Base-by-base conservation (phyloP, 306 rosid species). In the Biancaea sappan region DNA sequence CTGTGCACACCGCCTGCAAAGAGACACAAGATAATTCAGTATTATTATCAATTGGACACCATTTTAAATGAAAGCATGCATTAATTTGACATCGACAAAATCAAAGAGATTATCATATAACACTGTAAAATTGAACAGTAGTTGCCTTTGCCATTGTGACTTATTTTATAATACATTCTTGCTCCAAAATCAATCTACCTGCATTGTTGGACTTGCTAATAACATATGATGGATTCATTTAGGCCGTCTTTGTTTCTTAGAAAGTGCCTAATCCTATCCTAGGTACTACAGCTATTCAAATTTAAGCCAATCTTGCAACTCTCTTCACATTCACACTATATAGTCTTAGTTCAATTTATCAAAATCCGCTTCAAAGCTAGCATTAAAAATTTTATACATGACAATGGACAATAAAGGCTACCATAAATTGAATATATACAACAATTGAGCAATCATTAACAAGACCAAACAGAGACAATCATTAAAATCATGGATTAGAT, bases 1-100 rank as follows among this genome's bases (percentile, higher is more conserved):
- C 99, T 38, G 99, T 95, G 87, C 99, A 92, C 12, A 95, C 99
- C n/a, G 99, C 99, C 99, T 94, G 87, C 61, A 72, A 68, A 37
- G 2, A 53, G 3, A 24, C 47, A 57, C 32, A 11, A 7, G 54
- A 43, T 37, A 50, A n/a, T 40, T 29, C 7, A 41, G 31, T 7
- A 26, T 37, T 41, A 28, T 15, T 46, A 69, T 54, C 43, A 22
- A 24, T 40, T 50, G 18, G 35, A 5, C 29, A 54, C 22, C 38
- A 44, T 48, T 72, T 34, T 2, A 72, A 32, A 25, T 13, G 66
- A 50, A 25, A 19, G 35, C 34, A 29, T 28, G 35, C 34, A 29
- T 62, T 32, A 6, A 41, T 22, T 32, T 11, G 35, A 14, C 12
- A 22, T 57, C 46, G 48, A 28, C 59, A 66, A 3, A 12, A 47